These are phyloP conservation scores for Fusarium albosuccineum DNA, from an alignment of 2,329 filamentous ascomycete species.

Conservation along the genomic window DNA sequence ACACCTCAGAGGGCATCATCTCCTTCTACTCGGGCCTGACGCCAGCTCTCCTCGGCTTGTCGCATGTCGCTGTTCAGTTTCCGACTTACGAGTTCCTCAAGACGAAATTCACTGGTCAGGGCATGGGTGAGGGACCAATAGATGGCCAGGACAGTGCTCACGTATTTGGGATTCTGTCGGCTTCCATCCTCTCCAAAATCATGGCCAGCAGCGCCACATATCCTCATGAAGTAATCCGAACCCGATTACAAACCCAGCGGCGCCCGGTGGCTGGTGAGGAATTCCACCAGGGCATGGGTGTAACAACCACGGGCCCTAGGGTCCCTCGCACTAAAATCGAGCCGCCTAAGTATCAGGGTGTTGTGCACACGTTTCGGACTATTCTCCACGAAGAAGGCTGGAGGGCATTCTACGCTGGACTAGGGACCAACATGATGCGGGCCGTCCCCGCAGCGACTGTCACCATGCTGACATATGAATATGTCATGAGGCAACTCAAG, in stretches of 20 bases:
- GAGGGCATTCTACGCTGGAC: slow-evolving; percentile 95
- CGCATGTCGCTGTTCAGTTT: slow-evolving; percentile 97
- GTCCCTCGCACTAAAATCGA: slow-evolving; percentile 45
- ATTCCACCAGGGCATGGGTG: slow-evolving; percentile 64
- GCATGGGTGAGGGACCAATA: slow-evolving; percentile 77
- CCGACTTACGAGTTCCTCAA: slow-evolving; percentile 96
- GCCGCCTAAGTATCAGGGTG: slow-evolving; percentile 77
- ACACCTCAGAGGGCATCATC: slow-evolving; percentile 84
- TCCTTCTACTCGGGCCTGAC: slow-evolving; percentile 97
- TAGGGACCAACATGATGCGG: slow-evolving; percentile 97
- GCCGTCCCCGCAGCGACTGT: slow-evolving; percentile 96
- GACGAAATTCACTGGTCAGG: slow-evolving; percentile 87
- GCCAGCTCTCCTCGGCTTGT: slow-evolving; percentile 89
- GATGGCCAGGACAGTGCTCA: slow-evolving; percentile 66
- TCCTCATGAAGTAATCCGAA: slow-evolving; percentile 95
- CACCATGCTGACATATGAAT: slow-evolving; percentile 98
- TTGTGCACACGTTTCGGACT: slow-evolving; percentile 83
- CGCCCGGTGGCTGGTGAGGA: slow-evolving; percentile 72
- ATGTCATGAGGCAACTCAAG: slow-evolving; percentile 69
- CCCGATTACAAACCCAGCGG: slow-evolving; percentile 92
- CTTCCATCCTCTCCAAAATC: slow-evolving; percentile 94
- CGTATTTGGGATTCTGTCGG: slow-evolving; percentile 85
- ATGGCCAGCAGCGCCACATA: slow-evolving; percentile 96
- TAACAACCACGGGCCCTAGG: slow-evolving; percentile 49
- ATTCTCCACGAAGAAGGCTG: slow-evolving; percentile 94